Percentiles rank a stretch among this genome's conserved stretches.
phyloP scores from a whole-genome alignment of 2,329 filamentous ascomycete species.

The Colletotrichum aenigma region DNA sequence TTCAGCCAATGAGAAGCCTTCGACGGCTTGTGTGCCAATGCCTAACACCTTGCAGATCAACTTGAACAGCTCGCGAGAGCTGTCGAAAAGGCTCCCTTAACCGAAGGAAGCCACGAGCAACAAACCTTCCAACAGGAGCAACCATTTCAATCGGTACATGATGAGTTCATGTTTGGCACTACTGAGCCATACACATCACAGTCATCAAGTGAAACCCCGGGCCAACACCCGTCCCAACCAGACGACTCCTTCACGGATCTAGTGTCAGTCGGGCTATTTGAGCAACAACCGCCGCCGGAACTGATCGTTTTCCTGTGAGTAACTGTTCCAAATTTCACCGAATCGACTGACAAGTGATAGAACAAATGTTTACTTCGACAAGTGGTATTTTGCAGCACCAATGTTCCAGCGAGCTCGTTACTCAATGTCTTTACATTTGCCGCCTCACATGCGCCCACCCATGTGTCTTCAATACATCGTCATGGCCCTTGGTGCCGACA shows the following conservation, averaged over 20 bases:
- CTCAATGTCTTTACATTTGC: slow-evolving; percentile 10
- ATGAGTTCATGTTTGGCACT: not conserved
- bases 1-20: not conserved
- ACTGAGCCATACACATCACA: not conserved
- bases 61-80: slow-evolving; percentile 4
- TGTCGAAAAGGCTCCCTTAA: slow-evolving; percentile 19
- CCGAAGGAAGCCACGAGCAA: not conserved
- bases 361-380: slow-evolving; percentile 23
- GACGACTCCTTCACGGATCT: slow-evolving; percentile 20
- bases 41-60: slow-evolving; percentile 14
- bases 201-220: not conserved
- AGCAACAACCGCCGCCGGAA: slow-evolving; percentile 29
- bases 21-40: slow-evolving; percentile 8
- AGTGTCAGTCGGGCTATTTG: slow-evolving; percentile 29
- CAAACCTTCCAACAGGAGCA: not conserved
- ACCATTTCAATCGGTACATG: not conserved
- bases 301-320: slow-evolving; percentile 31
- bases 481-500: slow-evolving; percentile 21
- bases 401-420: slow-evolving; percentile 22
- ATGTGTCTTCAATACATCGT: slow-evolving; percentile 26
- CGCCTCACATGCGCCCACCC: slow-evolving; percentile 23
- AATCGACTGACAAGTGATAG: not conserved
- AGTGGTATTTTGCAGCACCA: slow-evolving; percentile 19
- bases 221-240: not conserved
- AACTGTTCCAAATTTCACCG: not conserved